Conservation (phyloP, 202 grass and related monocot species). For the Schoenoplectus tabernaemontani region DNA sequence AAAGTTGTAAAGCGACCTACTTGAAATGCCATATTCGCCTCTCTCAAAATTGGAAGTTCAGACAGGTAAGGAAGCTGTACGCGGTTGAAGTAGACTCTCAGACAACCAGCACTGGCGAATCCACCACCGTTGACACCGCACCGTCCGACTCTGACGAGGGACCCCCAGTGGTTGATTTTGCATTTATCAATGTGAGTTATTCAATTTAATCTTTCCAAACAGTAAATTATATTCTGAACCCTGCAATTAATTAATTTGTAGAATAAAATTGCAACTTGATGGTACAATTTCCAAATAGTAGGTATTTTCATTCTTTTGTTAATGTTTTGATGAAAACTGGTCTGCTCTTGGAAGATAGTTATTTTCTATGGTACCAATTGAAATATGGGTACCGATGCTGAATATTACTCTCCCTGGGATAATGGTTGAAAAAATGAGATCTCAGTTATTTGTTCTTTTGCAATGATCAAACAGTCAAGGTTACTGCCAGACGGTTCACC, state of each 20-base stretch:
- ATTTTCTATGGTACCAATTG: not conserved
- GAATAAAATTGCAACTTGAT: not conserved
- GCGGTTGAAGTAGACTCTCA: conserved; percentile 37
- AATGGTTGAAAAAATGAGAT: not conserved
- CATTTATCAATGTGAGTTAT: conserved; percentile 70
- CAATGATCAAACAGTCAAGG: conserved; percentile 34
- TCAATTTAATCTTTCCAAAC: not conserved
- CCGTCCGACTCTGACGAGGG: conserved; percentile 9
- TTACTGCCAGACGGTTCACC: conserved; percentile 79
- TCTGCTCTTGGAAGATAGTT: not conserved
- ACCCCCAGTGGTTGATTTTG: conserved; percentile 59
- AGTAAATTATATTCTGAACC: not conserved
- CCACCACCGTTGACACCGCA: not conserved
- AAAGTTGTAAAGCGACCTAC: not conserved
- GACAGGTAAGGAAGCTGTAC: not conserved
- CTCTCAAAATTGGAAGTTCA: not conserved
- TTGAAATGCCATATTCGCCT: conserved; percentile 17
- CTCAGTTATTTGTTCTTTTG: not conserved
- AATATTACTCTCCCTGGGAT: not conserved
- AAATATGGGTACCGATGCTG: not conserved
- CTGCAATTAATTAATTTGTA: not conserved
- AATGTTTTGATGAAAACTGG: not conserved
- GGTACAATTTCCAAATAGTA: not conserved
- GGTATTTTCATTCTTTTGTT: not conserved
- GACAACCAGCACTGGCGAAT: conserved; percentile 14